phyloP scores from a whole-genome alignment of 164 flowering plant genomes.

The Magnolia changhungtana region DNA sequence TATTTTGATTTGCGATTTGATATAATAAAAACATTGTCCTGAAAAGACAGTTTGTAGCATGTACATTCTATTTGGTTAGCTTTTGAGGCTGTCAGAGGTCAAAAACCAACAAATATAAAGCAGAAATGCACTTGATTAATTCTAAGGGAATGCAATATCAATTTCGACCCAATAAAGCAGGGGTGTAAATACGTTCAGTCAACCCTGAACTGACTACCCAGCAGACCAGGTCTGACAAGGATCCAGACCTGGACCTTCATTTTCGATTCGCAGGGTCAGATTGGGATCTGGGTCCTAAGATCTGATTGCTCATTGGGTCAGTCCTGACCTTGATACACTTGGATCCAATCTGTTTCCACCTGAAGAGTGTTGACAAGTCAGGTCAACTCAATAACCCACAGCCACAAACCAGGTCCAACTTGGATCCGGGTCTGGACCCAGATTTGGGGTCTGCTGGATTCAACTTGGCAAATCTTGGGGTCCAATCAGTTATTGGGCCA shows the following conservation, averaged over 20 bases:
- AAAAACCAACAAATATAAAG: not conserved
- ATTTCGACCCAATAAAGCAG: slow-evolving; percentile 2
- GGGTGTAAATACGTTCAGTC: not conserved
- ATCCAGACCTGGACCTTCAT: not conserved
- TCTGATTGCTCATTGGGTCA: not conserved
- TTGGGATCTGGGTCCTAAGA: not conserved
- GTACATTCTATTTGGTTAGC: not conserved
- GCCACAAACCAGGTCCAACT: too few relatives aligned
- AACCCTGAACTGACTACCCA: not conserved
- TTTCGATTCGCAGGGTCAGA: not conserved
- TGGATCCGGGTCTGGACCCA: too few relatives aligned
- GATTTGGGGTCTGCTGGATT: too few relatives aligned
- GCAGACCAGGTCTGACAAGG: not conserved
- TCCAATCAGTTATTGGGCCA: not conserved
- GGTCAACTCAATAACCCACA: too few relatives aligned
- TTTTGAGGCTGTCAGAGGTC: not conserved
- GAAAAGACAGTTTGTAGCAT: slow-evolving; percentile 21
- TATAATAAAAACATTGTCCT: slow-evolving; percentile 95
- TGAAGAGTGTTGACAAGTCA: too few relatives aligned
- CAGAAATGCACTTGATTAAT: not conserved
- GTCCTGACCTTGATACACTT: too few relatives aligned
- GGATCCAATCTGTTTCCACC: too few relatives aligned
- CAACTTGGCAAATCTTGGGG: too few relatives aligned
- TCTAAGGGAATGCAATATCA: not conserved
- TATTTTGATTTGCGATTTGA: slow-evolving; percentile 86